Conservation (phyloP, 2,329 filamentous ascomycete species). For the Verticillium dahliae region DNA sequence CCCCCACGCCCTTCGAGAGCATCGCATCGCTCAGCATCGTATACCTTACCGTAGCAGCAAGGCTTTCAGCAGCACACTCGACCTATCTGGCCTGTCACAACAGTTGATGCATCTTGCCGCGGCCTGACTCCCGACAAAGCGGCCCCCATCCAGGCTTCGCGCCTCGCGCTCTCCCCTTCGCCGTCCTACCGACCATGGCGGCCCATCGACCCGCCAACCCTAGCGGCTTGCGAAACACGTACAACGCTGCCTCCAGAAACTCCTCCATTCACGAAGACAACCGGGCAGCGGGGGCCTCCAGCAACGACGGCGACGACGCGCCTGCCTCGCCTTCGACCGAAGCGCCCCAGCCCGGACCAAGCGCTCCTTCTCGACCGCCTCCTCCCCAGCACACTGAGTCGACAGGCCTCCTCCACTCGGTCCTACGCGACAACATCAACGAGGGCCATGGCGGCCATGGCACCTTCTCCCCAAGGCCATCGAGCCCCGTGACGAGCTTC, state of each 20-base stretch:
- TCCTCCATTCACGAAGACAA: background rate
- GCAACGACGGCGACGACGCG: slow-evolving; percentile 10
- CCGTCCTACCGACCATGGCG: background rate
- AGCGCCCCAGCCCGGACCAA: slow-evolving; percentile 16
- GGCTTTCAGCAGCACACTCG: too few species aligned
- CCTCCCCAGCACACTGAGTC: slow-evolving; percentile 32
- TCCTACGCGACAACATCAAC: slow-evolving; percentile 30
- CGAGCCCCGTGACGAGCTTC: slow-evolving; percentile 34
- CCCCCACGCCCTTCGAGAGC: too few species aligned
- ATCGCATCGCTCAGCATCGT: too few species aligned
- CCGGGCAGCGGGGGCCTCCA: background rate
- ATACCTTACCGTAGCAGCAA: too few species aligned
- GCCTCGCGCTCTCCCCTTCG: background rate
- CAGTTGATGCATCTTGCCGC: background rate
- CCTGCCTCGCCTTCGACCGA: slow-evolving; percentile 11
- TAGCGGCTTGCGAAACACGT: background rate
- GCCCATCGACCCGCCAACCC: background rate
- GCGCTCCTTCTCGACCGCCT: slow-evolving; percentile 8
- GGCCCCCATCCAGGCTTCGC: background rate
- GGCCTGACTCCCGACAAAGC: background rate
- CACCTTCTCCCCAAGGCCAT: slow-evolving; percentile 65
- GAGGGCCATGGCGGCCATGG: slow-evolving; percentile 60
- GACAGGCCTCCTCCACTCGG: slow-evolving; percentile 39
- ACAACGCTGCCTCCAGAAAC: background rate
- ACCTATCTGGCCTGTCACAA: background rate